Conservation (phyloP, 2,329 filamentous ascomycete genomes). For the Lasiodiplodia sp. region DNA sequence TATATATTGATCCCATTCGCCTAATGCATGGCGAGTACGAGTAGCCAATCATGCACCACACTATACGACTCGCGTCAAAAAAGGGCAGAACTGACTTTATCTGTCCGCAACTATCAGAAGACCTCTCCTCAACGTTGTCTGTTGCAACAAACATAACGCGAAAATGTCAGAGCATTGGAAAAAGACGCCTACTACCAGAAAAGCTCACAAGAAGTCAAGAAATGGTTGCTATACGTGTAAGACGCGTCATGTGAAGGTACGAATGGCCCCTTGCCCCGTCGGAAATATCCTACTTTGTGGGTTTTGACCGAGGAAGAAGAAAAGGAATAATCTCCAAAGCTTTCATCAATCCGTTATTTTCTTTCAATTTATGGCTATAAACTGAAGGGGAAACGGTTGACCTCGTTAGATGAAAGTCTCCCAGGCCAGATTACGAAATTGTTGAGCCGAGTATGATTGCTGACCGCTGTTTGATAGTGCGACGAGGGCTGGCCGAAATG, state of each 20-base stretch:
- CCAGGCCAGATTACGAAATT: neutral
- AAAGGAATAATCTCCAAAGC: neutral
- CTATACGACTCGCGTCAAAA: too few relatives aligned
- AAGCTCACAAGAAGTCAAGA: neutral
- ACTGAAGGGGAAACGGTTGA: neutral
- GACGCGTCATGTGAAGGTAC: slow-evolving; percentile 3
- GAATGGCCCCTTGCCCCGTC: neutral
- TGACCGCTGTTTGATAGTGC: neutral
- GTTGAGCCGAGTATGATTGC: neutral
- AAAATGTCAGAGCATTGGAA: neutral
- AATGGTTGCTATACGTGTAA: slow-evolving; percentile 3
- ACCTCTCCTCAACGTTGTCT: neutral
- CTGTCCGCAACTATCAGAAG: neutral
- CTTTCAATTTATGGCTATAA: neutral
- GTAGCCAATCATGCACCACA: too few relatives aligned
- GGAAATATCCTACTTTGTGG: neutral
- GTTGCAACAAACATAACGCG: neutral
- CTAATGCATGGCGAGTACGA: too few relatives aligned
- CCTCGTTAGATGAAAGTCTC: neutral
- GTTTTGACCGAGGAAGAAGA: neutral
- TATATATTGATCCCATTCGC: too few relatives aligned
- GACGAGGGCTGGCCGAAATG: neutral
- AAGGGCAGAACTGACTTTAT: too few relatives aligned
- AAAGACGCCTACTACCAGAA: neutral
- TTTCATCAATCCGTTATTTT: neutral